Evolutionary conservation across 1,284 basidiomycete species (phyloP).

Genomic region (Omphalotus olearius): DNA sequence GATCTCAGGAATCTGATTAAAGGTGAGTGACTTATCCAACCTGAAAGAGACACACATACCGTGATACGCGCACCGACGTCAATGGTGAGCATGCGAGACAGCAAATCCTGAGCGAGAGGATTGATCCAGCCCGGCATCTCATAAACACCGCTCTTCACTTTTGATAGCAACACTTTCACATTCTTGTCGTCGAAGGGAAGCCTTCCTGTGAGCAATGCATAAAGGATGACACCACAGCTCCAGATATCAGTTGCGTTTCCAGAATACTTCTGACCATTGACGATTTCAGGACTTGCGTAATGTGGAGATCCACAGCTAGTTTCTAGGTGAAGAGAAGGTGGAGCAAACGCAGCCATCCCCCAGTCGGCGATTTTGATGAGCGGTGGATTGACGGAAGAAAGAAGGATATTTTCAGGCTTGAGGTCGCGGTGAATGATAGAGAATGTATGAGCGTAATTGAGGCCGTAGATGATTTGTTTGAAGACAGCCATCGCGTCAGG

Average conservation of each 20-base stretch:
- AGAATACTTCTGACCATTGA: slow-evolving; percentile 91
- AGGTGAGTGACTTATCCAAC: slow-evolving; percentile 11
- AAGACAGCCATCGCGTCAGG: slow-evolving; percentile 92
- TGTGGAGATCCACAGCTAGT: slow-evolving; percentile 98
- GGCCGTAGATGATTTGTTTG: slow-evolving; percentile 94
- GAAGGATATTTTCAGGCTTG: slow-evolving; percentile 96
- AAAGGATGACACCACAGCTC: slow-evolving; percentile 91
- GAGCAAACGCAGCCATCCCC: slow-evolving; percentile 96
- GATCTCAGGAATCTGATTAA: slow-evolving; percentile 78
- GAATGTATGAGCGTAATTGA: slow-evolving; percentile 98
- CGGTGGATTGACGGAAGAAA: slow-evolving; percentile 79
- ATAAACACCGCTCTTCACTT: slow-evolving; percentile 89
- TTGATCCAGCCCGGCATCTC: slow-evolving; percentile 76
- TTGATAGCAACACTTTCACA: slow-evolving; percentile 77
- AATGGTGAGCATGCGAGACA: slow-evolving; percentile 86
- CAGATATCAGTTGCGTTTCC: slow-evolving; percentile 94
- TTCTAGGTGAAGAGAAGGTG: slow-evolving; percentile 80
- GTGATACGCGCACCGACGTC: slow-evolving; percentile 85
- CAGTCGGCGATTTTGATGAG: slow-evolving; percentile 98
- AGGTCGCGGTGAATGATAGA: slow-evolving; percentile 99
- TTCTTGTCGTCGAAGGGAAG: slow-evolving; percentile 91
- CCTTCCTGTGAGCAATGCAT: slow-evolving; percentile 81
- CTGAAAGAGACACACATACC: slow-evolving; percentile 39
- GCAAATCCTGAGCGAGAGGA: slow-evolving; percentile 69
- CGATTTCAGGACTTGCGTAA: slow-evolving; percentile 97